phyloP scores from a whole-genome alignment of 805 yeast species.

The Scheffersomyces stipitis region DNA sequence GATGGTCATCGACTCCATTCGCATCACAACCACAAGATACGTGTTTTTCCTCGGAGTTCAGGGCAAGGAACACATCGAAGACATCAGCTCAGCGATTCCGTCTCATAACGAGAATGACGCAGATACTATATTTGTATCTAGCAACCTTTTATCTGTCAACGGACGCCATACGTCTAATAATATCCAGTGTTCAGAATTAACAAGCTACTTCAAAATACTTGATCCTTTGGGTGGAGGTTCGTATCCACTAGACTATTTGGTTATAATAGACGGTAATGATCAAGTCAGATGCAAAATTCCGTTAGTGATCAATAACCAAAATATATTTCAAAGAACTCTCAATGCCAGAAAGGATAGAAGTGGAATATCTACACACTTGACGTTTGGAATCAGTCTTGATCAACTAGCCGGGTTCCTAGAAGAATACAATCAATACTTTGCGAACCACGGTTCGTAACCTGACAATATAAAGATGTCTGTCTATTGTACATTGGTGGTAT shows the following conservation, averaged over 20 bases:
- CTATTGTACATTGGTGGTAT: no score
- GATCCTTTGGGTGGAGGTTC: constrained; percentile 40
- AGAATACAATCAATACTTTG: constrained; percentile 5
- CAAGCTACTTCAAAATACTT: constrained; percentile 22
- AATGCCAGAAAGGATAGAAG: constrained; percentile 1
- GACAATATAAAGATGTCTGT: no score
- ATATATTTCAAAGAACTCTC: neutral
- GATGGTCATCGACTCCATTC: neutral
- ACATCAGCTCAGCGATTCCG: constrained; percentile 11
- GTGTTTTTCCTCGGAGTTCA: constrained; percentile 31
- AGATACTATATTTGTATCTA: constrained; percentile 8
- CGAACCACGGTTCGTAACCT: no score
- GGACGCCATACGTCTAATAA: constrained; percentile 6
- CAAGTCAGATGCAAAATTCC: constrained; percentile 11
- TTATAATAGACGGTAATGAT: constrained; percentile 16
- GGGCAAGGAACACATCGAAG: constrained; percentile 29
- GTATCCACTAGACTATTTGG: constrained; percentile 32
- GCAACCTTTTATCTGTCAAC: constrained; percentile 14
- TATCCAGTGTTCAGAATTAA: constrained; percentile 19
- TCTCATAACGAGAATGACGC: neutral
- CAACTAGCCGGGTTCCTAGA: constrained; percentile 7
- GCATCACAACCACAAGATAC: constrained; percentile 5
- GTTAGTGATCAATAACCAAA: constrained; percentile 4
- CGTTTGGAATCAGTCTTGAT: constrained; percentile 7
- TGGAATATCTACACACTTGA: constrained; percentile 4